phyloP scores from a whole-genome alignment of 345 rosid species.

The Gossypium bickii region DNA sequence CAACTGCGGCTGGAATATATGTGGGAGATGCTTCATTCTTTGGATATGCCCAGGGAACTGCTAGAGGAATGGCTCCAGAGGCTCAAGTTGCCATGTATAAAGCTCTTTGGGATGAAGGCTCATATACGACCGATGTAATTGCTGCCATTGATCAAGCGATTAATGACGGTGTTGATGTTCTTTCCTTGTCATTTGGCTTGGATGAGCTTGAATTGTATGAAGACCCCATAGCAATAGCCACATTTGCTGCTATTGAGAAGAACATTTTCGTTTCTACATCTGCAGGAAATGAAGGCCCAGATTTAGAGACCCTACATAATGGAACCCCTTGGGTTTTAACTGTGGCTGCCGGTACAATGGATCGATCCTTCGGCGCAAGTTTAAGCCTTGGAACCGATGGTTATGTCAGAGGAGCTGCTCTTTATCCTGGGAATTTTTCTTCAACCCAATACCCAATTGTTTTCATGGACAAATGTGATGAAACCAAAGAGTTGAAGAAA shows the following conservation, averaged over 20 bases:
- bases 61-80: conserved; percentile 38
- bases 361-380: conserved; percentile 31
- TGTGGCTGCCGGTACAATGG: conserved; percentile 43
- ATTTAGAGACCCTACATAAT: conserved; percentile 27
- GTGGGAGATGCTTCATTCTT: conserved; percentile 37
- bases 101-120: conserved; percentile 39
- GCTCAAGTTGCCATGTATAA: conserved; percentile 54
- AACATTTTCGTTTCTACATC: conserved; percentile 49
- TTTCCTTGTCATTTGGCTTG: conserved; percentile 43
- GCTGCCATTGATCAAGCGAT: conserved; percentile 56
- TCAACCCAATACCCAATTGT: conserved; percentile 24
- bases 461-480: conserved; percentile 34
- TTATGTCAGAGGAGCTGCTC: conserved; percentile 29
- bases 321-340: conserved; percentile 51
- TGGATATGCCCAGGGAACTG: conserved; percentile 45
- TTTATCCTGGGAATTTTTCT: conserved; percentile 29
- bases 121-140: conserved; percentile 28
- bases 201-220: conserved; percentile 29
- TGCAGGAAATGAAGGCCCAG: conserved; percentile 41
- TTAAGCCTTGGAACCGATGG: conserved; percentile 27
- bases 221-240: conserved; percentile 49
- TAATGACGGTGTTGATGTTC: conserved; percentile 45
- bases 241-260: conserved; percentile 46
- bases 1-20: conserved; percentile 44
- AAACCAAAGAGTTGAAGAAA: conserved; percentile 19